A percentile compares a stretch with the other conserved stretches of the same genome.
Evolutionary conservation across 140 eudicot genomes (phyloP).

Genomic region (Flaveria floridana): DNA sequence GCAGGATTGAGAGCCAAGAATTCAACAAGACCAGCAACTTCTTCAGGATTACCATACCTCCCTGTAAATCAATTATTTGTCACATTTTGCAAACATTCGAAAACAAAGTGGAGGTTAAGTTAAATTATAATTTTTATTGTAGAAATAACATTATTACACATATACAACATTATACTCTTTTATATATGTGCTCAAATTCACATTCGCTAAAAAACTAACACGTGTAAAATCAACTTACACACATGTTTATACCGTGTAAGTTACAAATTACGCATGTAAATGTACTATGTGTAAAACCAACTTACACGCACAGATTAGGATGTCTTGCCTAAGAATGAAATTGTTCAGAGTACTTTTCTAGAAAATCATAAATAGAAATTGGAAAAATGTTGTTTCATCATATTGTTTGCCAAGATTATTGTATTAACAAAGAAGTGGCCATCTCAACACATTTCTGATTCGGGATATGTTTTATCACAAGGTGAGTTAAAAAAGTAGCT

Average conservation of each 20-base stretch:
- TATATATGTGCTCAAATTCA: no score
- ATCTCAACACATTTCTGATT: background rate
- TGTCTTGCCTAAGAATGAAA: background rate
- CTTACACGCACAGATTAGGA: background rate
- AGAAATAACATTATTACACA: no score
- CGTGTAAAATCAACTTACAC: no score
- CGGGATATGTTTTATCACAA: background rate
- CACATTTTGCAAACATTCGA: background rate
- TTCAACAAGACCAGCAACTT: constrained; percentile 93
- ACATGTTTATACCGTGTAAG: no score
- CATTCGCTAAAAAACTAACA: no score
- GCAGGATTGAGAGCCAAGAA: constrained; percentile 94
- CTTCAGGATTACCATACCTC: constrained; percentile 84
- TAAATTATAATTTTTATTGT: no score
- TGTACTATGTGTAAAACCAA: no score
- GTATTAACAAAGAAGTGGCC: background rate
- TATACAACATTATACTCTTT: no score
- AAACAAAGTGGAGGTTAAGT: no score
- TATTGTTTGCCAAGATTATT: constrained; percentile 1
- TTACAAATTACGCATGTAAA: no score
- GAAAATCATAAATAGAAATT: background rate
- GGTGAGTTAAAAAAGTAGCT: background rate
- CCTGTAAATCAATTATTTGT: constrained; percentile 43
- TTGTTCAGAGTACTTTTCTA: background rate
- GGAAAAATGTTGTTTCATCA: background rate